Conservation (phyloP, 805 yeast genomes). For the Cyberlindnera suaveolens region DNA sequence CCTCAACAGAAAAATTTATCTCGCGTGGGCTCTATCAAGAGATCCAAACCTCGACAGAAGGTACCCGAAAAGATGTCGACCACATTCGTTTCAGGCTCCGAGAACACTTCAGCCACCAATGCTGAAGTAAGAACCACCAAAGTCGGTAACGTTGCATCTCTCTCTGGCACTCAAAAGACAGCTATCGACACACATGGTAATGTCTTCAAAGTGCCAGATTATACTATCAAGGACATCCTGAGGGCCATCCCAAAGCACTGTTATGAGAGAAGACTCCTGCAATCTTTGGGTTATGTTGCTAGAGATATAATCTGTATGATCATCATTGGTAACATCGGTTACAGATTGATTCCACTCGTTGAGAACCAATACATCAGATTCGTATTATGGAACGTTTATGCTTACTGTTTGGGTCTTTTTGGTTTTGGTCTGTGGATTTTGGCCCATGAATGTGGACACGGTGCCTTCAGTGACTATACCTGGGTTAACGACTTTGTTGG, state of each 20-base stretch:
- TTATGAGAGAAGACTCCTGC: constrained; percentile 44
- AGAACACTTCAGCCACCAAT: background rate
- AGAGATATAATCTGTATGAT: constrained; percentile 45
- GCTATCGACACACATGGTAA: constrained; percentile 49
- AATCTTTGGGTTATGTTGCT: constrained; percentile 45
- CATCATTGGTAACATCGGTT: constrained; percentile 37
- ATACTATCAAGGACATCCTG: constrained; percentile 50
- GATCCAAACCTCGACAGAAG: no score
- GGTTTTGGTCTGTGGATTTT: constrained; percentile 57
- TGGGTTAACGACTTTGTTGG: constrained; percentile 50
- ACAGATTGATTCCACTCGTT: constrained; percentile 37
- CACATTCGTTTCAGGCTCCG: constrained; percentile 1
- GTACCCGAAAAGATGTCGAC: background rate
- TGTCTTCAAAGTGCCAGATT: constrained; percentile 55
- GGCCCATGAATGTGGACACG: constrained; percentile 63
- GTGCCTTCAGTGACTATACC: constrained; percentile 51
- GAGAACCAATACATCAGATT: constrained; percentile 30
- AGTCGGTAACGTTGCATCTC: constrained; percentile 18
- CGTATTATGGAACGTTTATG: constrained; percentile 35
- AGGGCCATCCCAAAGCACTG: constrained; percentile 57
- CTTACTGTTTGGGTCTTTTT: constrained; percentile 38
- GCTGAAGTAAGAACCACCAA: constrained; percentile 10
- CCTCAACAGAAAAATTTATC: no score
- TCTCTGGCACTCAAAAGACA: constrained; percentile 17
- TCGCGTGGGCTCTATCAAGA: no score